Evolutionary conservation across 1,139 yeast species (phyloP), one percentile per base, ranked within the genome.

Genomic region (Debaryomyces coudertii): DNA sequence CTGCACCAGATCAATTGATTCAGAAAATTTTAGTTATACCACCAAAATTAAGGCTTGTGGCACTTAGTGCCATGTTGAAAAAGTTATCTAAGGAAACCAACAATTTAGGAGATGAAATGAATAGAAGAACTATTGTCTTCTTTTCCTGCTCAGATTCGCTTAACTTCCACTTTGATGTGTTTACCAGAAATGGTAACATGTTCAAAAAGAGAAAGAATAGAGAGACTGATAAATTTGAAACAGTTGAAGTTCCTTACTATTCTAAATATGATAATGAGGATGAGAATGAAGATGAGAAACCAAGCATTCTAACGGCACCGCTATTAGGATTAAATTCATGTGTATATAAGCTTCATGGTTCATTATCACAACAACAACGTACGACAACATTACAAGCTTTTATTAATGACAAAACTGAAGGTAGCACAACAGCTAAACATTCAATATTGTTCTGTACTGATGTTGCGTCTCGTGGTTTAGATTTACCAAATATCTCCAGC

Each of bases 101-200:
- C 1, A 14, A 12, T 7, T 15, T 22, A 15, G 42, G 31, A 7
- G 12, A 31, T 7, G 41, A 20, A n/a, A 55, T 57, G 5, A 39
- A 53, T 42, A 25, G 65, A 52, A 80, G 90, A 57, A 82, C 93
- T 1, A 85, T 93, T 62, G 92, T 95, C 0, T 93, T 93, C 64
- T 79, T 90, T 54, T 87, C 97, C 7, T 93, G 99, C 68, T 84
- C 98, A 0, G 98, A 93, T 61, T 87, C 97, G 11, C 98, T 95
- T 18, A 90, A 93, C 55, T 93, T 87, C 69, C 97, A 93, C 66
- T 90, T 83, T 63, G 80, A 82, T 42, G 85, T 83, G 0, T 83
- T 92, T 56, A 77, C 95, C 2, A 65, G 83, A 48, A 71, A 71
- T 9, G 87, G 87, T 9, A 68, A 69, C 45, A 64, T 68, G 30